These are phyloP conservation scores for Schwanniomyces etchellsii DNA, from an alignment of 1,139 yeast species.

Conservation along the genomic window DNA sequence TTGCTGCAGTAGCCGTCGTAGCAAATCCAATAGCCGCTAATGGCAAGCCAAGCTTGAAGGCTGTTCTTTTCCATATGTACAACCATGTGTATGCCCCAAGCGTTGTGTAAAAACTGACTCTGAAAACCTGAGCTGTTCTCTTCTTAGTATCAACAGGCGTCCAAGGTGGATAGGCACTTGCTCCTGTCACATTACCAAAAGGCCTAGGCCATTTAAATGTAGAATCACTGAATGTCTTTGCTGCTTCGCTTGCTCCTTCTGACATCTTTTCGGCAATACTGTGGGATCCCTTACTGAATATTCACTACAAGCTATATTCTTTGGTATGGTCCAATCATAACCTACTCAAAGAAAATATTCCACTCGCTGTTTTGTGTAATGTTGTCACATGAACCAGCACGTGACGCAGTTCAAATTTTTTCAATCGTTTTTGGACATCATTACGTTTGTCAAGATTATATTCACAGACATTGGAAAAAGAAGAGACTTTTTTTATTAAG, in stretches of 20 bases:
- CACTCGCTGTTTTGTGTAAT: conserved; percentile 1
- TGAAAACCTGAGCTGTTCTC: conserved; percentile 35
- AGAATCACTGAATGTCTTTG: conserved; percentile 26
- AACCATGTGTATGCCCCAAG: conserved; percentile 47
- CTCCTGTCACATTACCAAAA: conserved; percentile 34
- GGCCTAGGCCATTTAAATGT: conserved; percentile 40
- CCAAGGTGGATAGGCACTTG: conserved; percentile 41
- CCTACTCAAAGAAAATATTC: conserved; percentile 2
- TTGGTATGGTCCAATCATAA: conserved; percentile 15
- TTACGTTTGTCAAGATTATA: background rate
- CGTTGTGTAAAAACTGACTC: conserved; percentile 39
- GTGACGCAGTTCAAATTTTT: conserved; percentile 4
- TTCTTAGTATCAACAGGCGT: conserved; percentile 41
- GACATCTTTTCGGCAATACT: conserved; percentile 14
- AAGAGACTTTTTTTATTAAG: too few relatives aligned
- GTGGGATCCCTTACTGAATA: background rate
- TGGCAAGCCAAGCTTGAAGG: conserved; percentile 40
- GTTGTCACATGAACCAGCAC: conserved; percentile 3
- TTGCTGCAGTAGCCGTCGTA: conserved; percentile 39
- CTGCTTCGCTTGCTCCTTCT: conserved; percentile 12
- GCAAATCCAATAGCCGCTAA: conserved; percentile 36
- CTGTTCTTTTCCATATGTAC: conserved; percentile 42
- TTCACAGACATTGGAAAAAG: background rate
- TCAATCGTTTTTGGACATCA: conserved; percentile 1
- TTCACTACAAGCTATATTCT: background rate